phyloP scores from a whole-genome alignment of 129 eudicot species.

The Glebionis coronaria region DNA sequence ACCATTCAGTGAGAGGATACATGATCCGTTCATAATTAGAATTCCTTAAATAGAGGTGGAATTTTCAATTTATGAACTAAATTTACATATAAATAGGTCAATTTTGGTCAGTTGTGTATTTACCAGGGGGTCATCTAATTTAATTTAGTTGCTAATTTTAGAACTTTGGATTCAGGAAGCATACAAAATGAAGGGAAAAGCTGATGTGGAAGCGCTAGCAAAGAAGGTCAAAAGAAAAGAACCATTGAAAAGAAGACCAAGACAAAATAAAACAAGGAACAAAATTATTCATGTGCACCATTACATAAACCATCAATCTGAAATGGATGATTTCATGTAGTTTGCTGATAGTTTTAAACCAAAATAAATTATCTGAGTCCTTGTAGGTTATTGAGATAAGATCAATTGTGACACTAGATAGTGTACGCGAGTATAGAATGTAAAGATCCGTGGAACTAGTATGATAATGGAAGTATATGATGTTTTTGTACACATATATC shows the following conservation, averaged over 20 bases:
- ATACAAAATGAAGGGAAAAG: slow-evolving; percentile 59
- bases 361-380: neutral
- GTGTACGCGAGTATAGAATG: neutral
- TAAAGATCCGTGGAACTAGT: neutral
- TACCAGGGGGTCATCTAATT: neutral
- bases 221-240: slow-evolving; percentile 77
- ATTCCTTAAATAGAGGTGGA: too few relatives aligned
- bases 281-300: neutral
- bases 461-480: neutral
- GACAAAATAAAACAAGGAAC: slow-evolving; percentile 59
- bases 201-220: slow-evolving; percentile 51
- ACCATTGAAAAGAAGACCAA: slow-evolving; percentile 68
- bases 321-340: neutral
- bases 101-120: too few relatives aligned
- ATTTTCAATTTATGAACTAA: too few relatives aligned
- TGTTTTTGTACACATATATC: slow-evolving; percentile 4
- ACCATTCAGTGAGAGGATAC: too few relatives aligned
- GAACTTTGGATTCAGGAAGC: slow-evolving; percentile 44
- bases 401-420: neutral
- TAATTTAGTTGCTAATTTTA: slow-evolving; percentile 18
- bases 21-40: too few relatives aligned
- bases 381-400: neutral
- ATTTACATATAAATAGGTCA: too few relatives aligned
- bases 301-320: neutral
- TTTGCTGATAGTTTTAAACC: neutral